These are phyloP conservation scores for Fusarium napiforme DNA, from an alignment of 2,329 filamentous ascomycete species.

Conservation along the genomic window DNA sequence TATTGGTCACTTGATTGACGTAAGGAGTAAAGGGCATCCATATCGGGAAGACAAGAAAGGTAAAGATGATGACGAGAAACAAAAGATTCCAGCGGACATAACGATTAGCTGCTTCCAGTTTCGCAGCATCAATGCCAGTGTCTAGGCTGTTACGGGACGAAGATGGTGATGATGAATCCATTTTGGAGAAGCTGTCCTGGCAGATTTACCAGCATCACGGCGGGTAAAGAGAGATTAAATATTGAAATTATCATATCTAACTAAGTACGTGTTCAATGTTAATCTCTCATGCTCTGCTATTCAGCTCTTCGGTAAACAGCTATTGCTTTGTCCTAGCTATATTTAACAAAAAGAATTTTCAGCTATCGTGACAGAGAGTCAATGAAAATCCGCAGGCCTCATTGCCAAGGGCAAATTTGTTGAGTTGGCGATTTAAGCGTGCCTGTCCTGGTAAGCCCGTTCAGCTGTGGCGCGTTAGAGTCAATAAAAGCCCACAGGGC, in stretches of 20 bases:
- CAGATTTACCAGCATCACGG: too few relatives aligned
- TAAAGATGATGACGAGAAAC: constrained; percentile 15
- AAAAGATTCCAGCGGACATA: constrained; percentile 33
- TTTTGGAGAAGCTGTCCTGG: neutral
- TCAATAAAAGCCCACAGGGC: neutral
- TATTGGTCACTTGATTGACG: constrained; percentile 24
- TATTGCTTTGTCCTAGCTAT: neutral
- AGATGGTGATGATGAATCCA: constrained; percentile 6
- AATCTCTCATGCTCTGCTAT: neutral
- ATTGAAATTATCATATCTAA: neutral
- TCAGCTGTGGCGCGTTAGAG: neutral
- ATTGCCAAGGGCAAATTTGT: neutral
- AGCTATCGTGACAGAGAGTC: neutral
- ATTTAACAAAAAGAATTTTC: neutral
- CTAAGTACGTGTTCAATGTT: neutral
- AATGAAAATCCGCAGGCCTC: neutral
- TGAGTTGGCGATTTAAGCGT: neutral
- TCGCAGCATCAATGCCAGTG: constrained; percentile 17
- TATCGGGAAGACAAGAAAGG: constrained; percentile 29
- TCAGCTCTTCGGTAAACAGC: neutral
- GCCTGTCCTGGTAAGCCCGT: neutral
- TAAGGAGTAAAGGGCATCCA: constrained; percentile 27
- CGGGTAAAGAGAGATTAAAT: neutral
- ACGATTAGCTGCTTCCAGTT: constrained; percentile 28
- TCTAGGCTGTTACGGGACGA: constrained; percentile 12